Evolutionary conservation across 495 filamentous ascomycete genomes (phyloP).

Genomic region (Astrothelium subdiscretum): DNA sequence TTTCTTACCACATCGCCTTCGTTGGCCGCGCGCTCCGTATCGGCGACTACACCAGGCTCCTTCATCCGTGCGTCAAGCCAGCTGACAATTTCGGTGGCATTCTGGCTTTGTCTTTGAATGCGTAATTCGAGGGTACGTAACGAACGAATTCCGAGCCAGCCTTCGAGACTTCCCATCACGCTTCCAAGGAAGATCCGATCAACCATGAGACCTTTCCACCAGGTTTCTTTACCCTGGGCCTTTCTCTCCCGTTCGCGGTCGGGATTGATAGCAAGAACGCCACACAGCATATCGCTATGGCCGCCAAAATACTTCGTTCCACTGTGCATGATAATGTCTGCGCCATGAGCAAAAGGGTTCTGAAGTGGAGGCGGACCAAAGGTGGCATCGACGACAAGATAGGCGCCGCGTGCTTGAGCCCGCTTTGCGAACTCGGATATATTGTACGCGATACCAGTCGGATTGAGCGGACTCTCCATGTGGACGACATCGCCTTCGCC

Average conservation of each 20-base stretch:
- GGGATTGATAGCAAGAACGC: slow-evolving; percentile 56
- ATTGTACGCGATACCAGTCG: slow-evolving; percentile 65
- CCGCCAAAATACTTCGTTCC: slow-evolving; percentile 95
- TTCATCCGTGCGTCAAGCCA: slow-evolving; percentile 47
- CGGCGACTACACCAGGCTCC: slow-evolving; percentile 17
- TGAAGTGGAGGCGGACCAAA: slow-evolving; percentile 86
- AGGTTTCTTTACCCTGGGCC: slow-evolving; percentile 32
- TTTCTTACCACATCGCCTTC: slow-evolving; percentile 33
- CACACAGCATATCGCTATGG: slow-evolving; percentile 82
- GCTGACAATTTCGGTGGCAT: slow-evolving; percentile 51
- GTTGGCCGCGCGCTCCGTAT: slow-evolving; percentile 24
- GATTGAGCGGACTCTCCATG: slow-evolving; percentile 87
- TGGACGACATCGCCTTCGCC: slow-evolving; percentile 70
- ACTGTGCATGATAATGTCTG: slow-evolving; percentile 78
- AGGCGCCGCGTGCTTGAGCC: slow-evolving; percentile 61
- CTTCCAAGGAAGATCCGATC: slow-evolving; percentile 68
- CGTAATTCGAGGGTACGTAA: slow-evolving; percentile 77
- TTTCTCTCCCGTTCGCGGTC: slow-evolving; percentile 3
- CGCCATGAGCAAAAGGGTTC: slow-evolving; percentile 71
- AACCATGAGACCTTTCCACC: slow-evolving; percentile 41
- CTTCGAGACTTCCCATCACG: slow-evolving; percentile 83
- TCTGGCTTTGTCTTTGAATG: slow-evolving; percentile 60
- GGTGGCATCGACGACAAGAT: slow-evolving; percentile 76
- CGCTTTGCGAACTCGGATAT: slow-evolving; percentile 56
- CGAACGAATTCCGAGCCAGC: slow-evolving; percentile 81